Percentiles rank a stretch among this genome's conserved stretches.
These are phyloP conservation scores for Narthecium ossifragum DNA, from an alignment of 106 monocot genomes.

Conservation along the genomic window DNA sequence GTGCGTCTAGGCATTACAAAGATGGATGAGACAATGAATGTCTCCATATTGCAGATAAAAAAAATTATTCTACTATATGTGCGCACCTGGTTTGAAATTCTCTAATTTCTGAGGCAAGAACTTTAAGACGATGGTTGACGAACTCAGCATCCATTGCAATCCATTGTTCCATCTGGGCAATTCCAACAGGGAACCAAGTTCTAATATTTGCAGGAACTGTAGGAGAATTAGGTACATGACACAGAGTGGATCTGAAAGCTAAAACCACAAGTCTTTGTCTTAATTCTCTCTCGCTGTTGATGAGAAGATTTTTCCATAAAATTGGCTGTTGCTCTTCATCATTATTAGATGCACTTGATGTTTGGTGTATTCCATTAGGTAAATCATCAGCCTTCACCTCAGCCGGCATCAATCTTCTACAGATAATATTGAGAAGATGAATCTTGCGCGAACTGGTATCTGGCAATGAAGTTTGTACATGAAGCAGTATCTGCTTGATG, in stretches of 20 bases:
- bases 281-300: constrained; percentile 52
- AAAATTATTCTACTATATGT: no score
- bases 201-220: not conserved
- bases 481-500: constrained; percentile 31
- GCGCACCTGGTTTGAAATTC: constrained; percentile 41
- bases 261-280: constrained; percentile 61
- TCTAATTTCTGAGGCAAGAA: constrained; percentile 38
- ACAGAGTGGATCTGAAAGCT: constrained; percentile 36
- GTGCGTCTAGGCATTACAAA: no score
- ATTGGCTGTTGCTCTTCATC: constrained; percentile 8
- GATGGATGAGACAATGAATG: no score
- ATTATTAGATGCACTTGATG: not conserved
- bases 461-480: constrained; percentile 12
- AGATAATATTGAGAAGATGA: constrained; percentile 63
- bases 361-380: constrained; percentile 10
- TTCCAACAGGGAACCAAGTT: constrained; percentile 43
- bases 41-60: no score
- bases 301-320: constrained; percentile 45
- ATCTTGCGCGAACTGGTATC: constrained; percentile 41
- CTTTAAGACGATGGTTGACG: constrained; percentile 32
- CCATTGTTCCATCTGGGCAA: constrained; percentile 70
- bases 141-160: constrained; percentile 22
- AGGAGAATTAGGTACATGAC: constrained; percentile 3
- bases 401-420: constrained; percentile 46
- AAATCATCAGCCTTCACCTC: constrained; percentile 11